phyloP scores from a whole-genome alignment of 2,329 filamentous ascomycete species.

The Penicillium digitatum region DNA sequence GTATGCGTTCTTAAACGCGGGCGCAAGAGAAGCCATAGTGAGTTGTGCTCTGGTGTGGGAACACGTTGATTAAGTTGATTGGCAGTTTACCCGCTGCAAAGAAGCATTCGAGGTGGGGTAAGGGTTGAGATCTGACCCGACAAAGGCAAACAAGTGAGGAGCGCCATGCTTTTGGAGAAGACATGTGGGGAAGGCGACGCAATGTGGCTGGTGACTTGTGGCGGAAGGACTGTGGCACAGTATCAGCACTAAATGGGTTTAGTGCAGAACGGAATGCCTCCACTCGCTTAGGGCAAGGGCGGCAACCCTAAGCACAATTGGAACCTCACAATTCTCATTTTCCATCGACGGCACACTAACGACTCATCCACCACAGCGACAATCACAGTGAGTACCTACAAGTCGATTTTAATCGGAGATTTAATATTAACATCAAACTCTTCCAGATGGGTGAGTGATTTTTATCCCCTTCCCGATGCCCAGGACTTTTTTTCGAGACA shows the following conservation, averaged over 20 bases:
- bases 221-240: not conserved
- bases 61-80: not conserved
- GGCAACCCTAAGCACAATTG: conserved; percentile 43
- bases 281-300: conserved; percentile 44
- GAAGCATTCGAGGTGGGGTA: not conserved
- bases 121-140: not conserved
- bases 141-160: not conserved
- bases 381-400: conserved; percentile 48
- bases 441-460: conserved; percentile 60
- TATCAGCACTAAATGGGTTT: conserved; percentile 22
- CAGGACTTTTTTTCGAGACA: conserved; percentile 28
- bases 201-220: conserved; percentile 12
- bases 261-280: conserved; percentile 22
- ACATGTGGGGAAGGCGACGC: conserved; percentile 8
- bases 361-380: conserved; percentile 49
- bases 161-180: conserved; percentile 9
- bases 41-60: not conserved
- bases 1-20: conserved; percentile 68
- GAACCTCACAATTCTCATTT: conserved; percentile 43
- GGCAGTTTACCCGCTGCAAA: not conserved
- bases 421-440: conserved; percentile 28
- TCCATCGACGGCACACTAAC: conserved; percentile 33
- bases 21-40: conserved; percentile 69
- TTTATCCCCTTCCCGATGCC: conserved; percentile 22
- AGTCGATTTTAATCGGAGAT: conserved; percentile 16